A percentile compares a stretch with the other conserved stretches of the same genome.
Evolutionary conservation across 768 basidiomycete species (phyloP).

Genomic region (Serendipita sp.): DNA sequence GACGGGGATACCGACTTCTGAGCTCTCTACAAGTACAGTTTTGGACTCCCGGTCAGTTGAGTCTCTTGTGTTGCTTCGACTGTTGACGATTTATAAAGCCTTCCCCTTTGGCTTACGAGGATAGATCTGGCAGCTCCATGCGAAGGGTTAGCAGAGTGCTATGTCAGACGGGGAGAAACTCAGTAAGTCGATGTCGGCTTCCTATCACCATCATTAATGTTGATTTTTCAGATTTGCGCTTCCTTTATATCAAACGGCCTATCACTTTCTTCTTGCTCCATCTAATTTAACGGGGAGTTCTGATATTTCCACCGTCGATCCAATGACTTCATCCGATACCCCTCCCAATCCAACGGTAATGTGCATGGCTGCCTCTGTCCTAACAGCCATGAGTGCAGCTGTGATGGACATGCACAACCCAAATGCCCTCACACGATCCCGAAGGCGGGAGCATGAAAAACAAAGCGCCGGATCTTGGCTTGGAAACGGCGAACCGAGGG

Average conservation of each 20-base stretch:
- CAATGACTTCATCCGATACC: neutral
- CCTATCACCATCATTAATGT: neutral
- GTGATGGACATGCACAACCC: neutral
- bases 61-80: neutral
- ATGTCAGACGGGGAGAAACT: neutral
- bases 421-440: neutral
- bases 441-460: neutral
- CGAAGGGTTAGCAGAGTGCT: neutral
- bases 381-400: neutral
- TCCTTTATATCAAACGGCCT: neutral
- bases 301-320: neutral
- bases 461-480: neutral
- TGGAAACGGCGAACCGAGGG: too few relatives aligned
- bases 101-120: neutral
- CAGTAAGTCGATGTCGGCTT: neutral
- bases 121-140: neutral
- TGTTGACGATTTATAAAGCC: neutral
- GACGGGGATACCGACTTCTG: neutral
- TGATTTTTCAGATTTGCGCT: neutral
- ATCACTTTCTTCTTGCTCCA: neutral
- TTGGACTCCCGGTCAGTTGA: neutral
- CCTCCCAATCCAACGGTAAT: neutral
- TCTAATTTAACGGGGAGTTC: neutral
- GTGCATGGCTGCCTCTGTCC: slow-evolving; percentile 1
- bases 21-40: neutral